Conservation (phyloP, 129 eudicot species). For the Saussurea involucrata region DNA sequence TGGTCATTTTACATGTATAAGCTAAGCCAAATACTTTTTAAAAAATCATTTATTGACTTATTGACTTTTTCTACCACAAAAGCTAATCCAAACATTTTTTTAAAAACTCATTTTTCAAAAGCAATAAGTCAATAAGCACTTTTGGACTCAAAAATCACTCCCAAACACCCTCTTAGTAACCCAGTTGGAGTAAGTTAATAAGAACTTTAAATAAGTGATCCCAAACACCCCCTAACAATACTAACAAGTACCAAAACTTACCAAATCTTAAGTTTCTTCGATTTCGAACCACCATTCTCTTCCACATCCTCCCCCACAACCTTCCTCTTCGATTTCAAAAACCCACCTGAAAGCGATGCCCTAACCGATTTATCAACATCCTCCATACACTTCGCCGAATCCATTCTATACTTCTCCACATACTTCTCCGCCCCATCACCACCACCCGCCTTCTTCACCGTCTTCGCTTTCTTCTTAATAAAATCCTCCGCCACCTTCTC, state of each 20-base stretch:
- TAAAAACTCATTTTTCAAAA: too few species aligned
- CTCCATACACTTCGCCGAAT: slow-evolving; percentile 80
- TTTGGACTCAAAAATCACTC: too few species aligned
- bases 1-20: too few species aligned
- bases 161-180: too few species aligned
- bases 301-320: slow-evolving; percentile 14
- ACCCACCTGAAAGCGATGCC: slow-evolving; percentile 53
- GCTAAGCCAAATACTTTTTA: too few species aligned
- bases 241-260: slow-evolving; percentile 15
- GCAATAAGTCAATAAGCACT: too few species aligned
- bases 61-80: too few species aligned
- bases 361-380: slow-evolving; percentile 87
- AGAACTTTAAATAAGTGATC: too few species aligned
- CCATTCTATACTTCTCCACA: slow-evolving; percentile 84
- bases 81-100: too few species aligned
- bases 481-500: slow-evolving; percentile 91
- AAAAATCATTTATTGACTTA: too few species aligned
- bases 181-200: too few species aligned
- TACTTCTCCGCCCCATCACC: slow-evolving; percentile 66
- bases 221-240: too few species aligned
- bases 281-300: slow-evolving; percentile 18
- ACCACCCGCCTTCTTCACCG: slow-evolving; percentile 45
- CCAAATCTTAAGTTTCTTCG: slow-evolving; percentile 81
- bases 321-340: slow-evolving; percentile 58
- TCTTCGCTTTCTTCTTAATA: slow-evolving; percentile 65